phyloP scores from a whole-genome alignment of 495 filamentous ascomycete genomes.

The Oidiodendron maius region DNA sequence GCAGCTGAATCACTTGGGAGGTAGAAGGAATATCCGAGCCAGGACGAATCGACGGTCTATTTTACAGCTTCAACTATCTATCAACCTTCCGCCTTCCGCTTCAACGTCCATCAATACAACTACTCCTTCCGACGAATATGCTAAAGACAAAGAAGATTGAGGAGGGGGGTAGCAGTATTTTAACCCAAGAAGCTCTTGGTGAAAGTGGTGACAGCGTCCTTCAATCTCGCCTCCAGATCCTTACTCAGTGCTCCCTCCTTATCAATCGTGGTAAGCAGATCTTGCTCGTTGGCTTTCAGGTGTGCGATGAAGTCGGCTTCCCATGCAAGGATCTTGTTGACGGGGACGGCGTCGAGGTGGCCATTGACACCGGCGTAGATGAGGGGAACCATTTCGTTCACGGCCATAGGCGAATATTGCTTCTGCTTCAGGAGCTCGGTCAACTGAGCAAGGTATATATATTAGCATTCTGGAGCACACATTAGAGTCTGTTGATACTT shows the following conservation, averaged over 20 bases:
- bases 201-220: constrained; percentile 72
- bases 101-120: constrained; percentile 17
- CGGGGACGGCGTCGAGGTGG: constrained; percentile 32
- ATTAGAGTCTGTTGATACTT: no score
- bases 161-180: constrained; percentile 15
- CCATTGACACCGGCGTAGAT: constrained; percentile 99
- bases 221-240: constrained; percentile 84
- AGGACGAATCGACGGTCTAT: constrained; percentile 22
- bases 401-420: constrained; percentile 98
- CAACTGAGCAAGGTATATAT: constrained; percentile 36
- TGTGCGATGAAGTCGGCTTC: constrained; percentile 90
- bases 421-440: constrained; percentile 99
- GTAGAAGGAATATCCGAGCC: no score
- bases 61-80: constrained; percentile 23
- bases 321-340: constrained; percentile 38
- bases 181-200: constrained; percentile 78
- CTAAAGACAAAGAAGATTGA: constrained; percentile 21
- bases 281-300: constrained; percentile 82
- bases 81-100: constrained; percentile 12
- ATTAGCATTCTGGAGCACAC: no score
- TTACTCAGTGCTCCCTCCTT: constrained; percentile 96
- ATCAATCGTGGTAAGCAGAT: constrained; percentile 80
- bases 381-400: constrained; percentile 98
- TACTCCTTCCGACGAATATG: constrained; percentile 11
- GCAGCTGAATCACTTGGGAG: no score